Conservation (phyloP, 2,329 filamentous ascomycete species). For the Fusarium tupiense region DNA sequence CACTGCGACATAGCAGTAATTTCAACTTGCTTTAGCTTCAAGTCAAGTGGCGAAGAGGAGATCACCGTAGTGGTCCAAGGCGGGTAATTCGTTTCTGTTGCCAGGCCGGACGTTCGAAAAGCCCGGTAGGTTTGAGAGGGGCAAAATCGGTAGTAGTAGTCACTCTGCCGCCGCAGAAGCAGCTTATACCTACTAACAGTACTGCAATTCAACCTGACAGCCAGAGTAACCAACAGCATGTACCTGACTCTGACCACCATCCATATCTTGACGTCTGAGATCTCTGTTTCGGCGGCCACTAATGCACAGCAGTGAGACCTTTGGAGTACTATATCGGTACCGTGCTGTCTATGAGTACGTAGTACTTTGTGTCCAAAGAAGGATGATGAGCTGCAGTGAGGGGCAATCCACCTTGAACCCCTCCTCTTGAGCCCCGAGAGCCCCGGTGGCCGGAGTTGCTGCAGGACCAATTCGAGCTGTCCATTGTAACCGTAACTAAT, state of each 20-base stretch:
- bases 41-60: conserved; percentile 44
- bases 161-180: conserved; percentile 14
- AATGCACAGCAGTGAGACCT: conserved; percentile 45
- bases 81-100: conserved; percentile 39
- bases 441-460: conserved; percentile 31
- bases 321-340: conserved; percentile 29
- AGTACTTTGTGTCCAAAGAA: conserved; percentile 19
- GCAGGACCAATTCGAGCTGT: conserved; percentile 31
- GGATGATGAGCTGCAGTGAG: conserved; percentile 31
- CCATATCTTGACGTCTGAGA: conserved; percentile 45
- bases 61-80: conserved; percentile 34
- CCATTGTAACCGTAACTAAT: conserved; percentile 30
- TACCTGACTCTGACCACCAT: conserved; percentile 42
- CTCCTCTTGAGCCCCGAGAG: conserved; percentile 27
- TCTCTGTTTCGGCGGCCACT: conserved; percentile 48
- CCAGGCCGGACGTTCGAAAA: conserved; percentile 27
- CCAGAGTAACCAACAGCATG: conserved; percentile 23
- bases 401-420: conserved; percentile 34
- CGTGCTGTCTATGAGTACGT: conserved; percentile 32
- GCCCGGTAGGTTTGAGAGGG: conserved; percentile 31
- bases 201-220: neutral
- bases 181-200: neutral
- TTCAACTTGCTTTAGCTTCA: conserved; percentile 41
- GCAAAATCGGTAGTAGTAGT: conserved; percentile 16
- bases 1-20: conserved; percentile 40